A percentile compares a stretch with the other conserved stretches of the same genome.
Conservation (phyloP, 148 eudicot genomes). For the Vaccinium corymbosum region DNA sequence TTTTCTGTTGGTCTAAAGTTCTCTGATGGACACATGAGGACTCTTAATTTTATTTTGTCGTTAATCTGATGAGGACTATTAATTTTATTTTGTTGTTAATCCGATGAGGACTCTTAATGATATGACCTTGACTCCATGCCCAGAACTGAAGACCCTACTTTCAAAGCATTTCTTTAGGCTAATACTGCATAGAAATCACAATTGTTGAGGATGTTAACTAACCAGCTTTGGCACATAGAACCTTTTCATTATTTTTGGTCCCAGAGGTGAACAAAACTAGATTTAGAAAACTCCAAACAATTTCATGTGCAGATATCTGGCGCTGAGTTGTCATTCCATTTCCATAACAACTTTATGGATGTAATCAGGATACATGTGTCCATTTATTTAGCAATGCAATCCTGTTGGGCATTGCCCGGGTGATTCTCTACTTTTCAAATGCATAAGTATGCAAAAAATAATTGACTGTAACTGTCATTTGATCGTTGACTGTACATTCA, state of each 20-base stretch:
- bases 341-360: neutral
- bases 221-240: neutral
- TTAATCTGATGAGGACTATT: too few relatives aligned
- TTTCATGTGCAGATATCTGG: neutral
- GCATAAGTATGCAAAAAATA: neutral
- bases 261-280: neutral
- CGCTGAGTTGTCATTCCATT: neutral
- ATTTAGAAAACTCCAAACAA: neutral
- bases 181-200: neutral
- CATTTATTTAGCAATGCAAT: neutral
- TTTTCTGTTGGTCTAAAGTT: neutral
- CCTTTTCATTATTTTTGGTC: neutral
- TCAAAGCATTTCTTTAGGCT: neutral
- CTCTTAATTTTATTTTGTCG: too few relatives aligned
- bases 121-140: neutral
- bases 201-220: neutral
- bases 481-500: slow-evolving; percentile 26
- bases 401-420: neutral
- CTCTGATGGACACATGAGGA: neutral
- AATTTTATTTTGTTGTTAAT: too few relatives aligned
- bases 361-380: neutral
- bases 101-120: neutral
- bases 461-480: neutral
- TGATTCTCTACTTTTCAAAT: neutral
- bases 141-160: neutral